These are phyloP conservation scores for Sicyos baderoa DNA, from an alignment of 306 rosid species.

Conservation along the genomic window DNA sequence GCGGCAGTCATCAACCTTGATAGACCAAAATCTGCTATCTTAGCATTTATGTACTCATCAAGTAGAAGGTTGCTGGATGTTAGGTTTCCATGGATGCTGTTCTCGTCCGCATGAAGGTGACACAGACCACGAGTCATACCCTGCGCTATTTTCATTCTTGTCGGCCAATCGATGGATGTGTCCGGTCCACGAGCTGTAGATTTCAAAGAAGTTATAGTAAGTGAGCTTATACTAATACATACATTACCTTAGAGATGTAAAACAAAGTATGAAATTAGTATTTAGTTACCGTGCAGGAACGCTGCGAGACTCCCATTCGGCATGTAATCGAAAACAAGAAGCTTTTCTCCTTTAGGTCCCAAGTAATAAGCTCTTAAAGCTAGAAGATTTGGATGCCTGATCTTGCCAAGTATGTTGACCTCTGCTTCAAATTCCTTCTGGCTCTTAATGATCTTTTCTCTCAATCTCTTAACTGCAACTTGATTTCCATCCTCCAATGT, in stretches of 20 bases:
- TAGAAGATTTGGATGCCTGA: slow-evolving; percentile 72
- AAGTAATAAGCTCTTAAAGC: slow-evolving; percentile 75
- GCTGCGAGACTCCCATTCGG: slow-evolving; percentile 70
- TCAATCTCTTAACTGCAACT: slow-evolving; percentile 86
- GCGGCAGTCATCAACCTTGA: slow-evolving; percentile 75
- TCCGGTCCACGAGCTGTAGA: slow-evolving; percentile 68
- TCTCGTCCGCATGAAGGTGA: slow-evolving; percentile 53
- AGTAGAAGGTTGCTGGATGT: slow-evolving; percentile 66
- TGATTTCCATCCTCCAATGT: slow-evolving; percentile 82
- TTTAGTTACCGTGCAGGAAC: slow-evolving; percentile 56
- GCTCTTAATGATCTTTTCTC: slow-evolving; percentile 70
- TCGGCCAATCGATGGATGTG: slow-evolving; percentile 63
- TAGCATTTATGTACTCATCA: slow-evolving; percentile 55
- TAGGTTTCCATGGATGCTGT: slow-evolving; percentile 64
- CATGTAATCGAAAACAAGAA: slow-evolving; percentile 78
- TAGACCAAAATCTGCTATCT: slow-evolving; percentile 71
- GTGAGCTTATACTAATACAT: background rate
- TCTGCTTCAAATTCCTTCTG: slow-evolving; percentile 83
- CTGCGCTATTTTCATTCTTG: slow-evolving; percentile 66
- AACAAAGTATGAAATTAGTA: background rate
- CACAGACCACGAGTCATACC: slow-evolving; percentile 56
- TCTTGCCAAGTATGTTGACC: slow-evolving; percentile 56
- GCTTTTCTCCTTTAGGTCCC: slow-evolving; percentile 90
- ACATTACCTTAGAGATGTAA: background rate
- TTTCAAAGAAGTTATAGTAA: slow-evolving; percentile 1